These are phyloP conservation scores for Aspergillus diversus DNA, from an alignment of 495 filamentous ascomycete genomes.

Conservation along the genomic window DNA sequence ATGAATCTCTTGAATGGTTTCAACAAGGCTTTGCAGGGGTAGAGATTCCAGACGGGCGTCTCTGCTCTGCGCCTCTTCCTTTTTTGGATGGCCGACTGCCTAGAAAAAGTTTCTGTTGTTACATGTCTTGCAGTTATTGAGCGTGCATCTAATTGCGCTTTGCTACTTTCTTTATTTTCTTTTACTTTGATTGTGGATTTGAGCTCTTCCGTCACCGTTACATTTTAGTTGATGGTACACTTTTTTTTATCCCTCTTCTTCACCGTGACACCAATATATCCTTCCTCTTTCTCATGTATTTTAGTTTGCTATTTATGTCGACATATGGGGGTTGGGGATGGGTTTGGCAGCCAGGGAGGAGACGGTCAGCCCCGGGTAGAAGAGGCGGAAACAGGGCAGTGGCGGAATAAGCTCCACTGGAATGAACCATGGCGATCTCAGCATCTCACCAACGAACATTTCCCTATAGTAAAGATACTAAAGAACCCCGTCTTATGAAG, in stretches of 20 bases:
- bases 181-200: constrained; percentile 33
- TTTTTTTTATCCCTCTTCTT: constrained; percentile 4
- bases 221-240: constrained; percentile 16
- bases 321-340: constrained; percentile 22
- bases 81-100: constrained; percentile 23
- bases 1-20: constrained; percentile 45
- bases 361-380: constrained; percentile 6
- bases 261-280: constrained; percentile 19
- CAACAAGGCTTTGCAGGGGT: constrained; percentile 28
- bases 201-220: constrained; percentile 36
- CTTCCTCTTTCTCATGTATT: constrained; percentile 40
- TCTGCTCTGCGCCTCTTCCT: constrained; percentile 22
- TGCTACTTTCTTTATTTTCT: constrained; percentile 26
- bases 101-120: constrained; percentile 38
- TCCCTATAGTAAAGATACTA: too few relatives aligned
- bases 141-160: constrained; percentile 48
- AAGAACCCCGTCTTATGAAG: too few relatives aligned
- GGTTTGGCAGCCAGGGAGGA: constrained; percentile 22
- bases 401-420: neutral
- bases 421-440: constrained; percentile 5
- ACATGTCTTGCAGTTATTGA: constrained; percentile 42
- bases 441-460: neutral
- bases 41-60: constrained; percentile 8
- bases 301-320: constrained; percentile 27
- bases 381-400: constrained; percentile 10